phyloP scores from a whole-genome alignment of 2,329 filamentous ascomycete genomes.

The Trichoderma sp. region DNA sequence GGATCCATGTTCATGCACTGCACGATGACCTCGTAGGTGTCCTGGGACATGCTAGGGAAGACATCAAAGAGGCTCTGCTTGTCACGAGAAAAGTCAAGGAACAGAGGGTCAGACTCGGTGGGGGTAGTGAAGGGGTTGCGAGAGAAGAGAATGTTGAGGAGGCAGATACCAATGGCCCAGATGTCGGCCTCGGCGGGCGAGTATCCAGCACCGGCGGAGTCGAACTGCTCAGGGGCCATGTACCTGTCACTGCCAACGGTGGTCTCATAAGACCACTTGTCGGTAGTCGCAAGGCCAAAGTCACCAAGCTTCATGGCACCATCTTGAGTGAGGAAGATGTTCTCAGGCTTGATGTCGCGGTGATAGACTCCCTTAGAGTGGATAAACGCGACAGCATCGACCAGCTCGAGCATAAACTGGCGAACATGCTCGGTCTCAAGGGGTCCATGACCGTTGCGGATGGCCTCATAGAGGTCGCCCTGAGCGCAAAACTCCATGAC shows the following conservation, averaged over 20 bases:
- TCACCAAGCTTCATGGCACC: slow-evolving; percentile 96
- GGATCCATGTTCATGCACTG: slow-evolving; percentile 92
- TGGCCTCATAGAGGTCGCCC: slow-evolving; percentile 96
- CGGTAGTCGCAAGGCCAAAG: slow-evolving; percentile 88
- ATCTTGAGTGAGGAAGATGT: slow-evolving; percentile 88
- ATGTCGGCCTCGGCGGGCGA: slow-evolving; percentile 91
- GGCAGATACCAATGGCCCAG: slow-evolving; percentile 95
- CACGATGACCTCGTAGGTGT: slow-evolving; percentile 91
- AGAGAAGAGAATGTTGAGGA: slow-evolving; percentile 95
- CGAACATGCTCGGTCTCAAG: slow-evolving; percentile 95
- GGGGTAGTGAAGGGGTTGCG: slow-evolving; percentile 94
- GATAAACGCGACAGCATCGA: slow-evolving; percentile 86
- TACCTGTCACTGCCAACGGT: slow-evolving; percentile 97
- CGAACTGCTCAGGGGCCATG: slow-evolving; percentile 98
- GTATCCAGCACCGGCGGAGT: slow-evolving; percentile 84
- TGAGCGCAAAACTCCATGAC: slow-evolving; percentile 95
- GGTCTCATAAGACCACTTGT: slow-evolving; percentile 87
- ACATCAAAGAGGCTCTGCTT: slow-evolving; percentile 97
- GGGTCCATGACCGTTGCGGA: slow-evolving; percentile 83
- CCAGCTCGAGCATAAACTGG: slow-evolving; percentile 93
- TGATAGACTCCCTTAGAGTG: slow-evolving; percentile 92
- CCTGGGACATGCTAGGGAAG: slow-evolving; percentile 97
- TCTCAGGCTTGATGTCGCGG: slow-evolving; percentile 98
- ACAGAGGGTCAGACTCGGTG: slow-evolving; percentile 86
- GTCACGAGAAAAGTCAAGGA: slow-evolving; percentile 89